phyloP scores from a whole-genome alignment of 805 yeast genomes.

The Starmerella vitae region DNA sequence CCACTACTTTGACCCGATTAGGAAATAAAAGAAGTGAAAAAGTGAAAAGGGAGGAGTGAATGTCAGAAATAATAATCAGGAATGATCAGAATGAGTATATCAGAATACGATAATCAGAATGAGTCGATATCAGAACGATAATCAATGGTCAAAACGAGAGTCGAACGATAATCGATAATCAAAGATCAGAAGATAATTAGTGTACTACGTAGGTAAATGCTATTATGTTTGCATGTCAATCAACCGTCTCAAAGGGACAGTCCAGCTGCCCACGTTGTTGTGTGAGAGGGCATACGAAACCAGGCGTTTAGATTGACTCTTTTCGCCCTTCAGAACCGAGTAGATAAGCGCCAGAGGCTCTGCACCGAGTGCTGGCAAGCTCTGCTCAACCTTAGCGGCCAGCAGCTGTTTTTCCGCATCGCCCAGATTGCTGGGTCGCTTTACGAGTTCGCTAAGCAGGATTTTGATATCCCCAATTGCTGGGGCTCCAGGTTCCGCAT shows the following conservation, averaged over 20 bases:
- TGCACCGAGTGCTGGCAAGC: conserved; percentile 1
- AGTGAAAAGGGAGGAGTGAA: too few relatives aligned
- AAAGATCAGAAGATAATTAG: too few relatives aligned
- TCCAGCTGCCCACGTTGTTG: conserved; percentile 50
- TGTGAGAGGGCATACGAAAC: conserved; percentile 44
- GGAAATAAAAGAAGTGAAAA: too few relatives aligned
- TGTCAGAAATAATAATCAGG: too few relatives aligned
- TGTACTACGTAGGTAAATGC: background rate
- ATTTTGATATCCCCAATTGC: background rate
- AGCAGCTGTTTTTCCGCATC: background rate
- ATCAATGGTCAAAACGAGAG: too few relatives aligned
- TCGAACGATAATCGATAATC: too few relatives aligned
- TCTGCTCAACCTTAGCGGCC: conserved; percentile 1
- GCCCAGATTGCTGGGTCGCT: conserved; percentile 1
- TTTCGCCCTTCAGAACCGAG: conserved; percentile 19
- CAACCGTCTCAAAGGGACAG: conserved; percentile 49
- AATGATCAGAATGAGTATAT: too few relatives aligned
- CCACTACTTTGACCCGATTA: conserved; percentile 40
- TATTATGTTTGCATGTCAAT: conserved; percentile 26
- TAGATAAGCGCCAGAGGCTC: conserved; percentile 6
- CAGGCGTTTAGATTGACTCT: conserved; percentile 14
- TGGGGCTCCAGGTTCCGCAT: background rate
- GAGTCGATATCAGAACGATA: too few relatives aligned
- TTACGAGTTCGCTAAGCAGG: background rate
- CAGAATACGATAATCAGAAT: too few relatives aligned